Evolutionary conservation across 441 rosid species (phyloP).

Genomic region (Bocquillonia castaneifolia): DNA sequence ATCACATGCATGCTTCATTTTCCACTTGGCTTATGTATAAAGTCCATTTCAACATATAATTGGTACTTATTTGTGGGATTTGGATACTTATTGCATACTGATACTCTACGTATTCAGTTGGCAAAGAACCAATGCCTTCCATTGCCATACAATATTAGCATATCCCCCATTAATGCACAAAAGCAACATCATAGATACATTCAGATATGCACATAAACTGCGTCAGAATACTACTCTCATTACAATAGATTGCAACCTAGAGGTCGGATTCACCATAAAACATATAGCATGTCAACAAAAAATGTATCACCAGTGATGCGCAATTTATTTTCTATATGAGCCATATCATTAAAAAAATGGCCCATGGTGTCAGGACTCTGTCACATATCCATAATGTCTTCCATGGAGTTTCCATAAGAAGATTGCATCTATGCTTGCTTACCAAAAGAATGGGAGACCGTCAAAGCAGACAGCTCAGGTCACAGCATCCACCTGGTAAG

Average conservation of each 20-base stretch:
- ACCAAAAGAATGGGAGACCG: neutral
- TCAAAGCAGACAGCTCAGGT: slow-evolving; percentile 3
- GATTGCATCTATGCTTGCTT: neutral
- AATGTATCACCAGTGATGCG: neutral
- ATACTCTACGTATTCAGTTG: neutral
- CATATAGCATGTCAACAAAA: neutral
- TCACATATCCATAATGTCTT: neutral
- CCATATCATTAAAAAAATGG: neutral
- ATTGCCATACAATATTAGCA: neutral
- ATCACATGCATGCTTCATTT: neutral
- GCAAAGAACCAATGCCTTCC: neutral
- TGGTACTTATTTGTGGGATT: neutral
- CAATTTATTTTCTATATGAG: neutral
- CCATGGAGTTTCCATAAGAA: neutral
- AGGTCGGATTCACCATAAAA: neutral
- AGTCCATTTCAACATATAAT: neutral
- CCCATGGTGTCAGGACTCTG: neutral
- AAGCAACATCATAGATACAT: neutral
- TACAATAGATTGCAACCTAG: neutral
- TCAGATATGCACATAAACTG: too few relatives aligned
- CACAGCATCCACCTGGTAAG: neutral
- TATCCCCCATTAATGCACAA: neutral
- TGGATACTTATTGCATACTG: neutral
- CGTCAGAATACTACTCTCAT: neutral
- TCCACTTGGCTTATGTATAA: neutral